Evolutionary conservation across 208 protist species (phyloP).

Genomic region (Acanthamoeba sp.): DNA sequence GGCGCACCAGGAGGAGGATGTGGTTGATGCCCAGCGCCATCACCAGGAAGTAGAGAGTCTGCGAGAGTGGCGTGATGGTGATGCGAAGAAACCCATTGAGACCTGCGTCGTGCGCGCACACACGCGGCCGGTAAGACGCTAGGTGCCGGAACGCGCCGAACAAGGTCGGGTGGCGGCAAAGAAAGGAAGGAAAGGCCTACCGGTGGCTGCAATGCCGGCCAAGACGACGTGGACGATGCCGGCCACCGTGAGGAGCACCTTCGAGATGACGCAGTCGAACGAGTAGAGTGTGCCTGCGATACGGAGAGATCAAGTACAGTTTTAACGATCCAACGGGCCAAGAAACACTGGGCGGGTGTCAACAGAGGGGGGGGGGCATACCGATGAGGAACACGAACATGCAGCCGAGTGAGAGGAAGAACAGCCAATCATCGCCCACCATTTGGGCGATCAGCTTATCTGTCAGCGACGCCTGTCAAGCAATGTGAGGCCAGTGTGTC

Average conservation of each 20-base stretch:
- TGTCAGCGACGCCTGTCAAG: background rate
- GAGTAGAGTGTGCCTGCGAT: conserved; percentile 34
- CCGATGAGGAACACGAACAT: conserved; percentile 65
- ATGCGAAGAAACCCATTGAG: conserved; percentile 15
- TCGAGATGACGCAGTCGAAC: conserved; percentile 62
- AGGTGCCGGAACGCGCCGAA: too few relatives aligned
- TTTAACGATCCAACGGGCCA: too few relatives aligned
- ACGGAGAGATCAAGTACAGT: too few relatives aligned
- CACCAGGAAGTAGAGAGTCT: conserved; percentile 62
- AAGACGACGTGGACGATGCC: conserved; percentile 36
- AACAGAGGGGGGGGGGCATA: background rate
- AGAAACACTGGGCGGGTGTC: background rate
- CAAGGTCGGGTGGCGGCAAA: too few relatives aligned
- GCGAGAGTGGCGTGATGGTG: conserved; percentile 39
- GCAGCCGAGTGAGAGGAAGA: conserved; percentile 27
- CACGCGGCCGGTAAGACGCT: too few relatives aligned
- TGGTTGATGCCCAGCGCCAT: conserved; percentile 64
- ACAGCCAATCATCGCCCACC: conserved; percentile 50
- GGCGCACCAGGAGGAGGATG: conserved; percentile 46
- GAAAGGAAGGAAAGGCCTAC: too few relatives aligned
- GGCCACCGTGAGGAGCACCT: conserved; percentile 9
- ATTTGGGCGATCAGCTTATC: conserved; percentile 62
- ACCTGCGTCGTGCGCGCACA: background rate
- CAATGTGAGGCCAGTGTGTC: background rate
- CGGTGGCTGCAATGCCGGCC: conserved; percentile 19